Evolutionary conservation across 495 filamentous ascomycete species (phyloP).

Genomic region (Penicillium pancosmium): DNA sequence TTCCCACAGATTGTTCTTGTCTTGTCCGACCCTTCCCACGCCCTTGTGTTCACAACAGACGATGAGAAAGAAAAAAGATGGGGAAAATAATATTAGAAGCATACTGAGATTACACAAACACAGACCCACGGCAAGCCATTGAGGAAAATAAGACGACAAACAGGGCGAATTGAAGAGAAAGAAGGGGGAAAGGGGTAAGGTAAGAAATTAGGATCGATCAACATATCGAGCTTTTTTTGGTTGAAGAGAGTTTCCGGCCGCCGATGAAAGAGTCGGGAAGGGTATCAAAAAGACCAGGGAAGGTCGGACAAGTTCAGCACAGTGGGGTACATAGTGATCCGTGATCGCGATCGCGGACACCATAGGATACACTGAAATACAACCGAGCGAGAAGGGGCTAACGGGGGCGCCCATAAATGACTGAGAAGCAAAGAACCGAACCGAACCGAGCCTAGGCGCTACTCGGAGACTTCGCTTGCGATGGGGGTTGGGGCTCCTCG

Average conservation of each 20-base stretch:
- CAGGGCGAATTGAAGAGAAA: conserved; percentile 6
- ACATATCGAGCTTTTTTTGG: conserved; percentile 27
- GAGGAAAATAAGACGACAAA: conserved; percentile 4
- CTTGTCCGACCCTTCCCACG: conserved; percentile 8
- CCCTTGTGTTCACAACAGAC: conserved; percentile 5
- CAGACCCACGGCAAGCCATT: conserved; percentile 17
- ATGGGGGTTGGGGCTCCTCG: conserved; percentile 33
- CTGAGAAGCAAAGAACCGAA: background rate
- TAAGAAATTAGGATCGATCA: conserved; percentile 20
- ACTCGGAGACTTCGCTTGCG: conserved; percentile 43
- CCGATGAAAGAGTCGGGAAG: conserved; percentile 43
- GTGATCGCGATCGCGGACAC: too few species aligned
- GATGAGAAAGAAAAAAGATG: conserved; percentile 6
- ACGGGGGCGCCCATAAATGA: background rate
- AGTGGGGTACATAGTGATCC: background rate
- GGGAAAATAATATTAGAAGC: conserved; percentile 28
- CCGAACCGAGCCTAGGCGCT: conserved; percentile 28
- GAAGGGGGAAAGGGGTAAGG: background rate
- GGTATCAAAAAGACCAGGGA: conserved; percentile 49
- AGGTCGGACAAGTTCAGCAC: conserved; percentile 35
- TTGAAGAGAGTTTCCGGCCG: conserved; percentile 33
- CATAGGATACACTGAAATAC: background rate
- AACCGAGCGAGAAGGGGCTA: conserved; percentile 2
- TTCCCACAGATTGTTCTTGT: background rate
- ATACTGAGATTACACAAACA: conserved; percentile 31